Conservation (phyloP, 2,329 filamentous ascomycete genomes). For the Tolypocladium amazonense region DNA sequence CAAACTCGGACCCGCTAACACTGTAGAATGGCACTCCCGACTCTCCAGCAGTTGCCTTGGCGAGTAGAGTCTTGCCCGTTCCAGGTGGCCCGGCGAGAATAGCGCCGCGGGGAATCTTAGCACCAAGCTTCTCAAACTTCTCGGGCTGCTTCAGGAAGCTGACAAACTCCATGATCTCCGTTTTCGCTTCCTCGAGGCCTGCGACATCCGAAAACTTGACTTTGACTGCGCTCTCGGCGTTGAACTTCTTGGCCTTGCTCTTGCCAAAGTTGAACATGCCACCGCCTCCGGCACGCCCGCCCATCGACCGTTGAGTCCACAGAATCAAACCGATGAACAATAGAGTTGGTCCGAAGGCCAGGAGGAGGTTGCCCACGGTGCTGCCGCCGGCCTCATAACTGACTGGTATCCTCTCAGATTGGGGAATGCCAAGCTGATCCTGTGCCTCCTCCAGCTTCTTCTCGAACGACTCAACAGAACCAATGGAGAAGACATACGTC, state of each 20-base stretch:
- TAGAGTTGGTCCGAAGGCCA: conserved; percentile 75
- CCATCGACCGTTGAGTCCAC: conserved; percentile 68
- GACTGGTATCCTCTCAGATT: conserved; percentile 83
- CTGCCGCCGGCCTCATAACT: conserved; percentile 73
- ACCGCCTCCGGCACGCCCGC: conserved; percentile 51
- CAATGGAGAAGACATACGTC: conserved; percentile 85
- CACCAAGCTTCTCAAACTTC: conserved; percentile 85
- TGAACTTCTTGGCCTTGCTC: conserved; percentile 94
- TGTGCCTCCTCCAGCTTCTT: conserved; percentile 80
- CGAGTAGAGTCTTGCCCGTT: conserved; percentile 94
- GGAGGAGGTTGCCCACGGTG: conserved; percentile 61
- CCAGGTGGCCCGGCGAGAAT: conserved; percentile 96
- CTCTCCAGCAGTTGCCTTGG: conserved; percentile 95
- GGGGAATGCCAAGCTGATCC: conserved; percentile 74
- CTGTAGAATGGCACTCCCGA: conserved; percentile 97
- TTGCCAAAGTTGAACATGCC: conserved; percentile 95
- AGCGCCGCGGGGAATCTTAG: conserved; percentile 94
- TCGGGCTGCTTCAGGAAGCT: conserved; percentile 91
- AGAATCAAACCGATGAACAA: conserved; percentile 75
- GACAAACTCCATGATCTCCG: conserved; percentile 98
- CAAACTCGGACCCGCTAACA: conserved; percentile 96
- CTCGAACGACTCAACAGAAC: conserved; percentile 89
- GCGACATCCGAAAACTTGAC: conserved; percentile 96
- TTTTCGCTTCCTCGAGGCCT: conserved; percentile 96
- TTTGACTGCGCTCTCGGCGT: conserved; percentile 91